phyloP scores from a whole-genome alignment of 2,329 filamentous ascomycete genomes.

The Didymosphaeria variabile region DNA sequence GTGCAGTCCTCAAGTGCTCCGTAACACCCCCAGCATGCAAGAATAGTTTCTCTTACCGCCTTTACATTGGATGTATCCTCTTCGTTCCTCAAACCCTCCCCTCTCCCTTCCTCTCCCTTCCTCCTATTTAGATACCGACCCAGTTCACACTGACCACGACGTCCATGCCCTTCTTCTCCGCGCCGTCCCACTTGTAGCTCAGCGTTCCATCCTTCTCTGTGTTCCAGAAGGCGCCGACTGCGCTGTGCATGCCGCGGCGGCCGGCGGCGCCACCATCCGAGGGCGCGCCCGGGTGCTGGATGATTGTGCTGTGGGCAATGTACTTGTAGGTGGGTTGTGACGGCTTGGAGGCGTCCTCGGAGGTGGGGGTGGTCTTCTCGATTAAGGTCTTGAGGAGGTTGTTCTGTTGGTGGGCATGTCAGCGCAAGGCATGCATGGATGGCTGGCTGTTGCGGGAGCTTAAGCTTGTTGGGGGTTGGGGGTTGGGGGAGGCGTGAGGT shows the following conservation, averaged over 20 bases:
- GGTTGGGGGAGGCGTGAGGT: conserved; percentile 50
- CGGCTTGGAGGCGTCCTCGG: conserved; percentile 63
- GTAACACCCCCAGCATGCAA: conserved; percentile 7
- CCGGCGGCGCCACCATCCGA: conserved; percentile 70
- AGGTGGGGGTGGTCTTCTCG: conserved; percentile 70
- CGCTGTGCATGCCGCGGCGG: conserved; percentile 88
- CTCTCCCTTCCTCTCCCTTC: background rate
- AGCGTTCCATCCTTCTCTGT: conserved; percentile 91
- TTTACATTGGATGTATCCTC: background rate
- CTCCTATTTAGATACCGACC: conserved; percentile 62
- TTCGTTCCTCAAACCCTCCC: background rate
- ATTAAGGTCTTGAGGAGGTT: conserved; percentile 80
- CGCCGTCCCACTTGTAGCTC: conserved; percentile 82
- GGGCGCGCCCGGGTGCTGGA: conserved; percentile 76
- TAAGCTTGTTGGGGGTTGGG: background rate
- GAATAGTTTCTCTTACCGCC: background rate
- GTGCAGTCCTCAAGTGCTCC: conserved; percentile 3
- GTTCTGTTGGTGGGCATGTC: conserved; percentile 61
- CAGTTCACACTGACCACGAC: conserved; percentile 70
- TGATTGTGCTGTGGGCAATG: conserved; percentile 97
- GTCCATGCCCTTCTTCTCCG: conserved; percentile 61
- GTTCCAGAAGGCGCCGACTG: conserved; percentile 88
- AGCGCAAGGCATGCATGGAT: background rate
- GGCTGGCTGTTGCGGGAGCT: background rate
- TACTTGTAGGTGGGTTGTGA: conserved; percentile 82